A percentile compares a stretch with the other conserved stretches of the same genome.
These are phyloP conservation scores for Vaccinium macrocarpon DNA, from an alignment of 148 eudicot species.

Conservation along the genomic window DNA sequence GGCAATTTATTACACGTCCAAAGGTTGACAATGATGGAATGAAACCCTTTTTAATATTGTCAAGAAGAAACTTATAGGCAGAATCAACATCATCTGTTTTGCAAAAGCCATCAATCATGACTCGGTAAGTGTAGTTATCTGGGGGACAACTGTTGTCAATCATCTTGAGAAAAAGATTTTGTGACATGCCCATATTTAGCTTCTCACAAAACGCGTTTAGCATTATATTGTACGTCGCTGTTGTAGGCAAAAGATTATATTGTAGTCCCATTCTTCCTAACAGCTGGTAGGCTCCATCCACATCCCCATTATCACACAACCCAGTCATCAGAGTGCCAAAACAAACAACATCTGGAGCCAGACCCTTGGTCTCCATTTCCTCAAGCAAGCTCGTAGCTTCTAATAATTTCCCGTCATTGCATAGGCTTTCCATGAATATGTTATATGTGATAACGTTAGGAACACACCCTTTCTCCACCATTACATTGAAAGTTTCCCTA, in stretches of 20 bases:
- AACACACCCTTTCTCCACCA: slow-evolving; percentile 74
- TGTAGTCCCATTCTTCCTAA: slow-evolving; percentile 54
- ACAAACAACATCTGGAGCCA: slow-evolving; percentile 67
- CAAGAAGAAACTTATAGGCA: slow-evolving; percentile 60
- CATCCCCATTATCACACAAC: slow-evolving; percentile 63
- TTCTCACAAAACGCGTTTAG: slow-evolving; percentile 67
- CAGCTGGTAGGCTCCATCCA: slow-evolving; percentile 54
- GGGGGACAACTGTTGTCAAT: slow-evolving; percentile 49
- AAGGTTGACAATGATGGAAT: slow-evolving; percentile 62
- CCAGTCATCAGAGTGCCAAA: slow-evolving; percentile 82
- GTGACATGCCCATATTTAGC: slow-evolving; percentile 61
- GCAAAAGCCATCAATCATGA: slow-evolving; percentile 86
- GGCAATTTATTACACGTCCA: slow-evolving; percentile 87
- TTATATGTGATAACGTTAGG: slow-evolving; percentile 77
- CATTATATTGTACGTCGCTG: slow-evolving; percentile 77
- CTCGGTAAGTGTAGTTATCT: slow-evolving; percentile 70
- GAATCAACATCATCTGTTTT: slow-evolving; percentile 60
- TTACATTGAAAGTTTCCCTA: slow-evolving; percentile 67
- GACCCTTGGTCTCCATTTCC: slow-evolving; percentile 58
- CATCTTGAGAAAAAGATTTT: slow-evolving; percentile 65
- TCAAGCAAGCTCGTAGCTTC: slow-evolving; percentile 60
- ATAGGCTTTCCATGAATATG: slow-evolving; percentile 73
- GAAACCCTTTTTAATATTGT: slow-evolving; percentile 55
- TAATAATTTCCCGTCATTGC: slow-evolving; percentile 55
- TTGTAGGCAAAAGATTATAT: slow-evolving; percentile 48